Base-by-base conservation (phyloP, 228 moss, liverwort and hornwort species). In the Sphagnum fallax region DNA sequence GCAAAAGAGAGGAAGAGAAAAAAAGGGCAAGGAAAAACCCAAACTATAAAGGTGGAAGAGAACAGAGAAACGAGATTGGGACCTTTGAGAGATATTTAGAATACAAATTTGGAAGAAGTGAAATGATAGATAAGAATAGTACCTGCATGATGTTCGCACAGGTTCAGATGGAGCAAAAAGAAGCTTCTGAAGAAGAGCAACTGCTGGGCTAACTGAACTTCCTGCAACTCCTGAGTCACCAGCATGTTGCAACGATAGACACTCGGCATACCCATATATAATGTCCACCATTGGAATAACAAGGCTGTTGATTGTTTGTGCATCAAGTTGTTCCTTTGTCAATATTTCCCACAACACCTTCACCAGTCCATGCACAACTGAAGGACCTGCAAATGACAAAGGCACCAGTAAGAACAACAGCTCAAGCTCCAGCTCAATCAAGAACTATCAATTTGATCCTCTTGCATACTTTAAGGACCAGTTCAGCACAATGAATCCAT, bases 131-230 rank as follows among this genome's bases (percentile, higher is more conserved):
- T 48, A 8, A 16, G 7, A 69, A 8, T 75, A 73, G 66, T 66
- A 98, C 98, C 98, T 94, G 90, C 98, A 98, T 64, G 98, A 94
- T 72, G 94, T 93, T 79, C 98, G 85, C 72, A 98, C 98, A 75
- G 98, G 87, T 83, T 98, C 98, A 72, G 94, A 90, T 60, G 93
- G 87, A 63, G 94, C 88, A 81, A 98, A 98, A 18, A 98, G 72
- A 48, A 98, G 75, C 74, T 98, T 92, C 52, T 82, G 92, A 70
- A 98, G 90, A 51, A 94, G 90, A 72, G 83, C 75, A 60, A 98
- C 98, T 65, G 98, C 98, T 71, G 98, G 94, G 69, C 89, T 87
- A 77, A 98, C 90, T 66, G 81, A 79, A 69, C 69, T 81, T 73
- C 79, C 90, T 59, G 90, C 84, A 67, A 80, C 81, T 51, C 80